These are phyloP conservation scores for Leccinum disarticulatum DNA, from an alignment of 768 basidiomycete species.

Conservation along the genomic window DNA sequence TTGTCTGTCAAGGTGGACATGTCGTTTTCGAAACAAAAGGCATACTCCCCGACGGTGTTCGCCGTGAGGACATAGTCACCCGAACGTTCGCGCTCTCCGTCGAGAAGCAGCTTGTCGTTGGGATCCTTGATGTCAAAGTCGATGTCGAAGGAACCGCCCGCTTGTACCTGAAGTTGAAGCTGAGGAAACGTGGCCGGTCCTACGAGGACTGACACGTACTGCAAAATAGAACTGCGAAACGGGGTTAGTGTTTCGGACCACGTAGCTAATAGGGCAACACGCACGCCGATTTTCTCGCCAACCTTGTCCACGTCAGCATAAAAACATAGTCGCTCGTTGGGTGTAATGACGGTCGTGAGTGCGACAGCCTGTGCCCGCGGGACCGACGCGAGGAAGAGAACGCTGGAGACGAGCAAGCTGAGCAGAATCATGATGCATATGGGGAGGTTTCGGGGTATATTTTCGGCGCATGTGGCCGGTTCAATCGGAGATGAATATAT, in stretches of 20 bases:
- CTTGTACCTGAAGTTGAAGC: constrained; percentile 68
- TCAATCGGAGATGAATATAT: constrained; percentile 14
- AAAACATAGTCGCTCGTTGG: constrained; percentile 87
- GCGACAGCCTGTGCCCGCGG: constrained; percentile 54
- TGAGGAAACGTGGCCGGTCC: background rate
- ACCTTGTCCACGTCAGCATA: constrained; percentile 96
- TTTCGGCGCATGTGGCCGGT: constrained; percentile 27
- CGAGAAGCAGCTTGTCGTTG: constrained; percentile 80
- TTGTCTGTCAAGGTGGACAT: constrained; percentile 94
- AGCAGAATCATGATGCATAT: constrained; percentile 20
- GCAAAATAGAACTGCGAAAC: constrained; percentile 88
- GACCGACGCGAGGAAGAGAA: constrained; percentile 32
- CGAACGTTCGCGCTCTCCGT: constrained; percentile 86
- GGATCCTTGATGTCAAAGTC: constrained; percentile 94
- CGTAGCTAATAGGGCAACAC: constrained; percentile 28
- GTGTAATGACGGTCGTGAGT: constrained; percentile 73
- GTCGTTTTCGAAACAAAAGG: constrained; percentile 99
- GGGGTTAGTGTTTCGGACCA: constrained; percentile 9
- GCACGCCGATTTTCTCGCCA: constrained; percentile 86
- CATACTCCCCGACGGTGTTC: constrained; percentile 84
- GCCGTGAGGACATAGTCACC: constrained; percentile 98
- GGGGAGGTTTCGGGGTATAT: background rate
- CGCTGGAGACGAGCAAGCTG: constrained; percentile 19
- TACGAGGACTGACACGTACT: constrained; percentile 46
- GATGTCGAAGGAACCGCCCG: constrained; percentile 95